Evolutionary conservation across 306 rosid genomes (phyloP), one percentile per base, ranked within the genome.

Genomic region (Astragalus membranaceus): DNA sequence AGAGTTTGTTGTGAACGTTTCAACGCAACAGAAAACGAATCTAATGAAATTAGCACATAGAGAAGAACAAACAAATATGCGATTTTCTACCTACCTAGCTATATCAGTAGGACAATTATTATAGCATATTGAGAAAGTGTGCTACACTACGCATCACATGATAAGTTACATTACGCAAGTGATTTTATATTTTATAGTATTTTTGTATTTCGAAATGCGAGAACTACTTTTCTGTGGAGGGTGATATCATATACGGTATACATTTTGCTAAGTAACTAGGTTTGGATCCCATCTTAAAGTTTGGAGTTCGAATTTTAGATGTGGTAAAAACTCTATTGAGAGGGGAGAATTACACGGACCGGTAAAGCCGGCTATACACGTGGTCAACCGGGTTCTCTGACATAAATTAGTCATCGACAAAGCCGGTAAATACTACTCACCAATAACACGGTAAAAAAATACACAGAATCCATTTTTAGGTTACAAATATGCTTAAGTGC

Each of bases 1-100:
- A 61, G 70, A 7, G 64, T 50, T 75, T 17, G 67, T 64, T 82
- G 83, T 52, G 78, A 72, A 71, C 68, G 71, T 56, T 69, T 68
- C 68, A 56, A 68, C 67, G 69, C 17, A 51, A 36, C 9, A 43
- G 52, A 72, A 70, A 67, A 67, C 72, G 55, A 14, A 58, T 7
- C 61, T 30, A 61, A 61, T 61, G 49, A 42, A 35, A 35, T 35
- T 26, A 26, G 30, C 30, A 26, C 39, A 35, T 1, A 5, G 39
- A 5, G 8, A 35, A 35, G 6, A 33, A 33, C 37, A 35, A 35
- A 35, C 8, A 35, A 7, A 35, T 35, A 35, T 35, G 39, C 11
- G 44, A 49, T 14, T 76, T 76, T 32, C 13, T 26, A 26, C 30
- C 30, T 26, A 26, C 3, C 30, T 26, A 26, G 30, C 30, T 26